phyloP scores from a whole-genome alignment of 306 rosid species.

The Heteromeles arbutifolia region DNA sequence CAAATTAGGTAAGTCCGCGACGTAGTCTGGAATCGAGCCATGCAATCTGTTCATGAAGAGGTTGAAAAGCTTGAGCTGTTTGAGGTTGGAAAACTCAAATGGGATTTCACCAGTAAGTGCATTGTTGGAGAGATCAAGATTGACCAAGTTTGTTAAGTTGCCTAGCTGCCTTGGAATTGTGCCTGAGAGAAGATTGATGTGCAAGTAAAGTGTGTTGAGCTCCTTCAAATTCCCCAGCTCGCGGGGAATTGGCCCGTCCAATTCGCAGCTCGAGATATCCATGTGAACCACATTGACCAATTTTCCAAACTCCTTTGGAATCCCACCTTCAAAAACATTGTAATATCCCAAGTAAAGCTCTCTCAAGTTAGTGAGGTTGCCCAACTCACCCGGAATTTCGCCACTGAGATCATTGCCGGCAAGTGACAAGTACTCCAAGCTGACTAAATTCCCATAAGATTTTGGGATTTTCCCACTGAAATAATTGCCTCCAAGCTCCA shows the following conservation, averaged over 20 bases:
- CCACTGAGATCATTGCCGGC: constrained; percentile 70
- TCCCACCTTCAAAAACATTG: constrained; percentile 76
- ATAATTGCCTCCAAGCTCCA: constrained; percentile 79
- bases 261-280: constrained; percentile 63
- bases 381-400: constrained; percentile 63
- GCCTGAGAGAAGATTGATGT: constrained; percentile 62
- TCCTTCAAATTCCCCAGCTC: constrained; percentile 63
- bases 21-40: constrained; percentile 73
- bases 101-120: constrained; percentile 80
- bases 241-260: constrained; percentile 64
- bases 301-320: constrained; percentile 63
- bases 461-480: constrained; percentile 59
- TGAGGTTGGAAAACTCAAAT: constrained; percentile 51
- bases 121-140: constrained; percentile 75
- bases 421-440: constrained; percentile 62
- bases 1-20: constrained; percentile 56
- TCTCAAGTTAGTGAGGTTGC: constrained; percentile 59
- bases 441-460: constrained; percentile 45
- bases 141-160: constrained; percentile 47
- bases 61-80: constrained; percentile 59
- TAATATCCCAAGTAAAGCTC: constrained; percentile 62
- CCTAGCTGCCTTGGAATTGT: constrained; percentile 65
- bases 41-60: constrained; percentile 76
- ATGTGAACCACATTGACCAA: constrained; percentile 51
- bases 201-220: constrained; percentile 61